Evolutionary conservation across 148 eudicot genomes (phyloP).

Genomic region (Heliosperma pusillum): DNA sequence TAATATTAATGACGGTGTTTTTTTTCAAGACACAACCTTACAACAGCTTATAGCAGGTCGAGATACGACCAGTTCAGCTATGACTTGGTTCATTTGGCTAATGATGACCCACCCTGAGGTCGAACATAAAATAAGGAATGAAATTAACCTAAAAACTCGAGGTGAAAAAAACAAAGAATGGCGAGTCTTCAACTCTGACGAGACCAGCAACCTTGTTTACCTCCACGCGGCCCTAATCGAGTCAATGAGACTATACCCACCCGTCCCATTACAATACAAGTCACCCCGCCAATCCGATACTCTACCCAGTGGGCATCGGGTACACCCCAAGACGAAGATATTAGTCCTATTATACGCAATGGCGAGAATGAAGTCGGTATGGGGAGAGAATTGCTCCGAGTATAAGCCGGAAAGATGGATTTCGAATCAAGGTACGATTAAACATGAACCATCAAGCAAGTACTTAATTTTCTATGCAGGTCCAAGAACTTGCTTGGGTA

Average conservation of each 20-base stretch:
- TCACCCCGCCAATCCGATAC: slow-evolving; percentile 21
- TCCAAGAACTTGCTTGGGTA: slow-evolving; percentile 41
- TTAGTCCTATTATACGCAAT: slow-evolving; percentile 28
- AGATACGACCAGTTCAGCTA: slow-evolving; percentile 36
- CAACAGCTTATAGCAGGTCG: slow-evolving; percentile 35
- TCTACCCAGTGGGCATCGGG: slow-evolving; percentile 41
- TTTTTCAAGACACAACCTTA: slow-evolving; percentile 27
- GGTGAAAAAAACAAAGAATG: not conserved
- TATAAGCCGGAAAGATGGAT: slow-evolving; percentile 45
- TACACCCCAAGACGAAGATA: slow-evolving; percentile 34
- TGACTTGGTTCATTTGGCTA: slow-evolving; percentile 46
- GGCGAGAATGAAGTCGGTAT: slow-evolving; percentile 40
- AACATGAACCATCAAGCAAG: slow-evolving; percentile 42
- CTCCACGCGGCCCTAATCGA: slow-evolving; percentile 40
- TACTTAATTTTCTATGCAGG: slow-evolving; percentile 42
- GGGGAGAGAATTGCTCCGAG: slow-evolving; percentile 40
- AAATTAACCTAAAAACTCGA: slow-evolving; percentile 11
- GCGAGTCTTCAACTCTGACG: not conserved
- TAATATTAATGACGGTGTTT: not conserved
- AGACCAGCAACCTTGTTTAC: slow-evolving; percentile 29
- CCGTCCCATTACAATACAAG: slow-evolving; percentile 40
- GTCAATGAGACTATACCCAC: slow-evolving; percentile 41
- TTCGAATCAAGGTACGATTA: slow-evolving; percentile 23
- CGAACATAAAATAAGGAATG: slow-evolving; percentile 29
- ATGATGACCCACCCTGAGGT: slow-evolving; percentile 30